Conservation (phyloP, 2,329 filamentous ascomycete species). For the Ophiognomonia clavigignenti-juglandacearum region DNA sequence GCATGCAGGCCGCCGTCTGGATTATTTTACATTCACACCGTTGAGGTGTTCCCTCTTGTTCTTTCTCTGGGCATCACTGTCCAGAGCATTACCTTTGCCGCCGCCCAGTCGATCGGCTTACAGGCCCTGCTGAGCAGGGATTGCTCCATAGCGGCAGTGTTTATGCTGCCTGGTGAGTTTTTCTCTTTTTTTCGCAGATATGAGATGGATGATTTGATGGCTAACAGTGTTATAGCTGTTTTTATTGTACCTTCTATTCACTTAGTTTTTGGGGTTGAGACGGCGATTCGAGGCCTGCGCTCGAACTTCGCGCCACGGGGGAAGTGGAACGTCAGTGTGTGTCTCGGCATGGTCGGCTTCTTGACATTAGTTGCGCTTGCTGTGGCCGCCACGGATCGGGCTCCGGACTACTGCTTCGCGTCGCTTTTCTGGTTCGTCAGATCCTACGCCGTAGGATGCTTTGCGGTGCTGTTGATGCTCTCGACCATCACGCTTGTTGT, state of each 20-base stretch:
- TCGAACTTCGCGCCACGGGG: constrained; percentile 53
- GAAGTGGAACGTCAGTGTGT: constrained; percentile 56
- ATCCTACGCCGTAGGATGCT: constrained; percentile 52
- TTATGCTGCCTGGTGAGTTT: constrained; percentile 54
- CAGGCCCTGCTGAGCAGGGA: constrained; percentile 43
- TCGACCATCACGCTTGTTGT: constrained; percentile 45
- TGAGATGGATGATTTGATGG: not conserved
- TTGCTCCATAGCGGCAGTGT: constrained; percentile 50
- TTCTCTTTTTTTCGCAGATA: not conserved
- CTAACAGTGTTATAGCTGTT: constrained; percentile 43
- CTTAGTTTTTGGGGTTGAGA: constrained; percentile 60
- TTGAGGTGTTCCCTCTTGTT: constrained; percentile 51
- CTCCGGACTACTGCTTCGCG: constrained; percentile 59
- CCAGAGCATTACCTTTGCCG: constrained; percentile 54
- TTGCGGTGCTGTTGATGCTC: constrained; percentile 48
- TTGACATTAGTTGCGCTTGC: constrained; percentile 53
- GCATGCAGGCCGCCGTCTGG: constrained; percentile 27
- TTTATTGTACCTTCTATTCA: constrained; percentile 65
- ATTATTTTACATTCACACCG: constrained; percentile 39
- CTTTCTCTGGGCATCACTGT: constrained; percentile 52
- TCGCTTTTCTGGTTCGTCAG: constrained; percentile 64
- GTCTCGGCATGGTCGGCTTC: constrained; percentile 45
- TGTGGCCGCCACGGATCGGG: constrained; percentile 49
- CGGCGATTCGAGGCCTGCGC: constrained; percentile 49
- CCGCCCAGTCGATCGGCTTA: constrained; percentile 52